Base-by-base conservation (phyloP, 73 alveolate species). In the Uronychia setigera region DNA sequence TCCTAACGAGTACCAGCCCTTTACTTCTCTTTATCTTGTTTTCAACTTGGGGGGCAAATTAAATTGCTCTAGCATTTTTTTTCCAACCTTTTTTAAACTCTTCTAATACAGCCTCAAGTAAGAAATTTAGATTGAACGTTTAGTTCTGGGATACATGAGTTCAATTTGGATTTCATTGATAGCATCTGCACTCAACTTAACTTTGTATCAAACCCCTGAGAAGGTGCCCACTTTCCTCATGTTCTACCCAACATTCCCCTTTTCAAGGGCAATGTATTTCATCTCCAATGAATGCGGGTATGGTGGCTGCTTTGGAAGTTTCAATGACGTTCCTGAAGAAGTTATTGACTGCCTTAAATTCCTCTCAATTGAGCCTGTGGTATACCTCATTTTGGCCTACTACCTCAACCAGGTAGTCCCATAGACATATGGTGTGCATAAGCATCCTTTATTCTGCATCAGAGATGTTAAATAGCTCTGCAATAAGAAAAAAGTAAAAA, bases 61-160 rank as follows among this genome's bases (percentile, higher is more conserved):
- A 98, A 91, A 96, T 98, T 13, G 94, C 99, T 35, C 88, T 98
- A 77, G 98, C 99, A 0, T 97, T 93, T 85, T 98, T 98, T 91
- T 91, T 96, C 85, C 95, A 96, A 87, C 97, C 92, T 60, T 98
- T 98, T 85, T 86, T 98, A 32, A 85, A 87, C 60, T 95, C 97
- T 86, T 98, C 99, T 26, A 93, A 99, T 91, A 92, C 96, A 81
- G 99, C 97, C 28, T 94, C 94, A 32, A 81, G 67, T 46, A 46
- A 46, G 67, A 46, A 46, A 46, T 19, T 46, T 19, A 11, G 67
- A 46, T 46, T 46, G 67, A n/a, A n/a, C n/a, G n/a, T n/a, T 19
- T 46, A 46, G 91, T 98, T 27, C 80, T 97, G 67, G 99, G 99
- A 29, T 98, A 98, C 87, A 82, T 97, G 92, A 79, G 97, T 33